Evolutionary conservation across 352 stramenopile species (phyloP).

Genomic region (Globisporangium yorkense): DNA sequence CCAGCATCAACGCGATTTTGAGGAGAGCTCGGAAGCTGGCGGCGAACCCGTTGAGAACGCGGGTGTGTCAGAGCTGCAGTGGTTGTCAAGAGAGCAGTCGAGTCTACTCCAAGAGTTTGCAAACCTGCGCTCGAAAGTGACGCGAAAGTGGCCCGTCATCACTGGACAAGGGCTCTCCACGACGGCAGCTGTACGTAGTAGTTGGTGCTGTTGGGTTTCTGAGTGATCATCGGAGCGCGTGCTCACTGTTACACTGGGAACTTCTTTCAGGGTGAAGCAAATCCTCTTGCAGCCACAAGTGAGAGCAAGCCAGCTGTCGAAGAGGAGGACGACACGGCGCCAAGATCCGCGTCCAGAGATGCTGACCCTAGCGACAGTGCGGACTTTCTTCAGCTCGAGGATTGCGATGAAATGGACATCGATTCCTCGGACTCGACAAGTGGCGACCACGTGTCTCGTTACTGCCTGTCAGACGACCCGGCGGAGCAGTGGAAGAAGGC

Average conservation of each 20-base stretch:
- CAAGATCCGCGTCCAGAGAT: not conserved
- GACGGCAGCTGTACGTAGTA: not conserved
- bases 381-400: constrained; percentile 12
- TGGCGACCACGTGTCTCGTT: constrained; percentile 14
- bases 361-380: constrained; percentile 1
- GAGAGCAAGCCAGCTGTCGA: not conserved
- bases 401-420: constrained; percentile 1
- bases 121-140: constrained; percentile 26
- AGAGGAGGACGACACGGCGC: not conserved
- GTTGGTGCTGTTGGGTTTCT: not conserved
- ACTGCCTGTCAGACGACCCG: constrained; percentile 23
- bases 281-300: not conserved
- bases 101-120: constrained; percentile 35
- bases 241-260: not conserved
- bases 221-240: not conserved
- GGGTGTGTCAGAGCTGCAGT: not conserved
- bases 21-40: constrained; percentile 3
- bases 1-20: constrained; percentile 59
- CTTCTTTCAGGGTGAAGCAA: not conserved
- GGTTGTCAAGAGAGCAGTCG: constrained; percentile 18
- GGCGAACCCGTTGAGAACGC: not conserved
- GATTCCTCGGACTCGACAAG: not conserved
- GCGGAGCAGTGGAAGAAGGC: constrained; percentile 7
- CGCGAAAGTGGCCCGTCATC: constrained; percentile 44
- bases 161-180: not conserved